Evolutionary conservation across 805 yeast genomes (phyloP).

Genomic region (Ogataea paraovalis): DNA sequence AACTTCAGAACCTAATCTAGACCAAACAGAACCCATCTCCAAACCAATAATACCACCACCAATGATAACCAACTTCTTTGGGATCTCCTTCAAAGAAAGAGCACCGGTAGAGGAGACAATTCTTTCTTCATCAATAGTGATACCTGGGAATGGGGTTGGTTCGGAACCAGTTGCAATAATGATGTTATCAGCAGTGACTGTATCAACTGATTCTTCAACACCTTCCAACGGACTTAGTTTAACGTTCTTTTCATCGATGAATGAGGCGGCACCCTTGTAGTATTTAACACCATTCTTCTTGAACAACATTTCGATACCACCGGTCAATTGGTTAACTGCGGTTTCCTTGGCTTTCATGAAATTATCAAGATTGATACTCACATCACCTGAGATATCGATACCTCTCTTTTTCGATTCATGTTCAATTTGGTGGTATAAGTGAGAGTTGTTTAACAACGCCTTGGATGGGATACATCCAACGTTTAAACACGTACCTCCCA

Average conservation of each 20-base stretch:
- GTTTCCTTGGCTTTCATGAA: constrained; percentile 91
- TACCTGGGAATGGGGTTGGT: constrained; percentile 98
- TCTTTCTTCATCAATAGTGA: constrained; percentile 92
- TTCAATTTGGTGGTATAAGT: constrained; percentile 81
- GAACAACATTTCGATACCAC: constrained; percentile 92
- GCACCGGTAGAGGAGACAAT: constrained; percentile 96
- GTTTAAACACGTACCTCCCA: constrained; percentile 98
- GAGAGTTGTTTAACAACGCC: constrained; percentile 91
- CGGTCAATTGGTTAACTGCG: constrained; percentile 83
- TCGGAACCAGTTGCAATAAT: constrained; percentile 98
- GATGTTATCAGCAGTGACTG: constrained; percentile 65
- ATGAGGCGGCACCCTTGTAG: constrained; percentile 90
- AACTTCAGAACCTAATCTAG: constrained; percentile 92
- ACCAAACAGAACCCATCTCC: constrained; percentile 98
- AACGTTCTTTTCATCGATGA: constrained; percentile 73
- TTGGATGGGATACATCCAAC: constrained; percentile 99
- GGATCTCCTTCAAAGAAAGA: constrained; percentile 77
- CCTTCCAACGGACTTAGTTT: constrained; percentile 86
- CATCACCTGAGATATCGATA: constrained; percentile 72
- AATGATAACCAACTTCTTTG: constrained; percentile 86
- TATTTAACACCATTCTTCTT: constrained; percentile 94
- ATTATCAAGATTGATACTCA: constrained; percentile 65
- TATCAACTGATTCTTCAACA: constrained; percentile 62
- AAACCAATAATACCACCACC: constrained; percentile 99
- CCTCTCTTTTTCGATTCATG: constrained; percentile 86